Evolutionary conservation across 1,284 basidiomycete species (phyloP).

Genomic region (Ustilago crameri): DNA sequence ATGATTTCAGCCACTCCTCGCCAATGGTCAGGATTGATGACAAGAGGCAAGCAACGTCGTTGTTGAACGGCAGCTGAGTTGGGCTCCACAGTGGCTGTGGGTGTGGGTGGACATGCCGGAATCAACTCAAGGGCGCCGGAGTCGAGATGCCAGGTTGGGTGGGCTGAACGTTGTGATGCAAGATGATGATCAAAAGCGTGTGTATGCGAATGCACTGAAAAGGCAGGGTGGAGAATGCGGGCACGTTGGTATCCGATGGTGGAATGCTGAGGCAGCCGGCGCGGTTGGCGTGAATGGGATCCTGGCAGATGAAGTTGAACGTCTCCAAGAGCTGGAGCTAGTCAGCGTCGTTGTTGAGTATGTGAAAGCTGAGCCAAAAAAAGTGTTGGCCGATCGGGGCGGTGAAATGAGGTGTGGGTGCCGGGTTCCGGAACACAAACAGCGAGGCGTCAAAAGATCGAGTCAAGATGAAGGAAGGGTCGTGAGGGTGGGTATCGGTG

Average conservation of each 20-base stretch:
- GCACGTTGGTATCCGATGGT: conserved; percentile 4
- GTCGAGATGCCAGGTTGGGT: too few species aligned
- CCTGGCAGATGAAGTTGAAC: conserved; percentile 1
- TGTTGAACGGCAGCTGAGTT: too few species aligned
- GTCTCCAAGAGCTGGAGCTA: neutral
- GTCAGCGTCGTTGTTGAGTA: conserved; percentile 1
- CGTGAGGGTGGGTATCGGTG: conserved; percentile 7
- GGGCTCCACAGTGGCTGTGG: too few species aligned
- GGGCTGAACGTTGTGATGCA: too few species aligned
- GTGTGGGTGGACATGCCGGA: too few species aligned
- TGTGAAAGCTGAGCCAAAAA: conserved; percentile 2
- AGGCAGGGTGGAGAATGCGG: conserved; percentile 16
- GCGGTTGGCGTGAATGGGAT: conserved; percentile 11
- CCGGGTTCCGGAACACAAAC: conserved; percentile 7
- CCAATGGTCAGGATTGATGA: neutral
- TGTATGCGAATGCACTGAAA: neutral
- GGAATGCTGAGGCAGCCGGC: neutral
- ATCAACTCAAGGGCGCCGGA: too few species aligned
- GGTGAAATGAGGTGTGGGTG: conserved; percentile 12
- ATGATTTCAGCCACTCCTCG: too few species aligned
- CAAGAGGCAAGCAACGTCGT: too few species aligned
- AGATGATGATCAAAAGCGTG: too few species aligned
- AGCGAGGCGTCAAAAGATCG: neutral
- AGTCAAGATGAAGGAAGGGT: neutral
- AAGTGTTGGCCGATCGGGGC: conserved; percentile 3